Base-by-base conservation (phyloP, 768 basidiomycete species). In the Phaeotremella fagi region DNA sequence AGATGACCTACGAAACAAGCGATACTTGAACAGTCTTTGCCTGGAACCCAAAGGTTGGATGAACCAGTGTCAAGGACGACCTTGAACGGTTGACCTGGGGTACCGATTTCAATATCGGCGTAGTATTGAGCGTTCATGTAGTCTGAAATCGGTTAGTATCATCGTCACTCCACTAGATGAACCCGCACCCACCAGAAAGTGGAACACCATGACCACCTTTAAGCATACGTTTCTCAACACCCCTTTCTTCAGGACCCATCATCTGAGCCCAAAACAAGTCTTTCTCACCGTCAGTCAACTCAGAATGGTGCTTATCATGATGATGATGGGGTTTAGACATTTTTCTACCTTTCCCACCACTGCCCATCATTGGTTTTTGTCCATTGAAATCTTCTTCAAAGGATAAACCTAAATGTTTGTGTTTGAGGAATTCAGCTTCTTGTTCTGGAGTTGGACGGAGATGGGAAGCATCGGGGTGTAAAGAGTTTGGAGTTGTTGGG, bases 71-170 rank as follows among this genome's bases (percentile, higher is more conserved):
- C 92, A 53, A 97, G 82, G 55, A 95, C 83, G 67, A 95, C 91
- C 77, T 94, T 91, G 81, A 92, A 94, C 82, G 85, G 62, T 61
- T 98, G 94, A 29, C 90, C 81, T 20, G 94, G 94, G 0, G 79
- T 81, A 15, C 94, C 94, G 50, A 97, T 73, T 1, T 79, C 70
- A 55, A 98, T 94, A 58, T 90, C 87, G 18, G 90, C 81, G 72
- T 82, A 99, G 77, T 99, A 98, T 75, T 99, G 92, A 29, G 95
- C 92, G 73, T 98, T 98, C 84, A 92, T 84, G 78, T 89, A 98
- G 79, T 97, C 92, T 95, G 61, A 44, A 31, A 9, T 6, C 26
- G 11, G 23, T 25, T 46, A 25, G 35, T 15, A 2, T 3, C 28
- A 9, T 35, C n/a, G 33, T 35, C n/a, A n/a, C n/a, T n/a, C n/a